Base-by-base conservation (phyloP, 176 grass and related monocot genomes). In the Musa acuminata region DNA sequence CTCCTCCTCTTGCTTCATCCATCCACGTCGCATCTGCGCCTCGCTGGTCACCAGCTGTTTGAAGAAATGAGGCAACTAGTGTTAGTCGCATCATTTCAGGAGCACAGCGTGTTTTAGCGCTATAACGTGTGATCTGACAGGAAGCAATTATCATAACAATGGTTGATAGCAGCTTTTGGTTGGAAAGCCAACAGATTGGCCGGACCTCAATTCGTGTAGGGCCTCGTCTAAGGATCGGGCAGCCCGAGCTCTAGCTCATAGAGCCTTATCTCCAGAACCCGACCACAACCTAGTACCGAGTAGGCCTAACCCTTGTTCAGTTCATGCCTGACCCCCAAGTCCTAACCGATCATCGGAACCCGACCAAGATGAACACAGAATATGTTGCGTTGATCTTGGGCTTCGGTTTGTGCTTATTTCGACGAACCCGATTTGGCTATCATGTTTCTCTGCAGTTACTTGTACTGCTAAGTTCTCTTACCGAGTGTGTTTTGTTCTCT, bases 401-500 rank as follows among this genome's bases (percentile, higher is more conserved):
- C 35, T 43, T 43, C 35, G 35, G 0, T 43, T 43, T 43, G 35
- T 43, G 35, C 35, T 43, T 43, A 43, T 43, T n/a, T 8, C n/a
- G 16, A n/a, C 17, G 1, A 4, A 19, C 57, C 17, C 0, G n/a
- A 60, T 60, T 4, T 60, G 57, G 19, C n/a, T 8, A 21, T 17
- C 8, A 20, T 60, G 57, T 60, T 60, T 71, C 49, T 9, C 13
- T 29, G 8, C 4, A 43, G 35, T 43, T 57, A 74, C 24, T 57
- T 74, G 11, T 55, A 74, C 13, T 24, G 17, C 7, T 29, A 43
- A 59, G 16, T 16, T 16, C n/a, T 10, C 5, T 76, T 67, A 26
- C 49, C 52, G 51, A 55, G 59, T 69, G 21, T 22, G 4, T 71
- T 59, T 13, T 49, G 14, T 63, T 58, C 53, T 80, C 48, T 84